Evolutionary conservation across 495 filamentous ascomycete species (phyloP), one percentile per base, ranked within the genome.

Genomic region (Aspergillus ostianus): DNA sequence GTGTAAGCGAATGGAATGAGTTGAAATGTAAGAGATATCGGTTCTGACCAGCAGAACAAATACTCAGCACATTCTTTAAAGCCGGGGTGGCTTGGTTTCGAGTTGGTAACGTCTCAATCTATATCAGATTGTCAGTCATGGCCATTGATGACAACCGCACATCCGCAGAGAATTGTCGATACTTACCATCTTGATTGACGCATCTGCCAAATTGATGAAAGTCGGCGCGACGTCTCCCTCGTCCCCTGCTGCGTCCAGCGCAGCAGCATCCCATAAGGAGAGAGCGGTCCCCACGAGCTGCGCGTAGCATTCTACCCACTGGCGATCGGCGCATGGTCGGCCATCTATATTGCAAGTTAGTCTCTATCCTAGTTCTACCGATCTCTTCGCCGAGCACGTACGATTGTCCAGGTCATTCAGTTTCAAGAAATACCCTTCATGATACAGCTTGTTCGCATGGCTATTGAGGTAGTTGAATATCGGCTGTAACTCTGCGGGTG

Each of bases 381-480:
- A 12, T n/a, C n/a, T 15, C 27, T n/a, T 13, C 9, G 17, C 20
- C 21, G 52, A 18, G 17, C 21, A 82, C 90, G 55, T 82, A 97
- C 93, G 84, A 46, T 84, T 86, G 72, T 97, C 94, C 59, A 96
- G 81, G 69, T 98, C 94, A 73, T 95, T 93, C 47, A 98, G 73
- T 71, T 98, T 98, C 65, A 98, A 70, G 60, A 98, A 98, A 69
- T 98, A 98, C 15, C 94, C 94, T 75, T 98, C 94, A 49, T 97
- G 91, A 70, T 97, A 98, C 51, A 98, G 77, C 76, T 98, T 98
- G 72, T 97, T 97, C 12, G 84, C 85, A 73, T 98, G 95, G 72
- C 89, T 96, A 74, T 97, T 98, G 52, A 98, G 83, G 67, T 90
- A 93, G 54, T 84, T 89, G 73, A 98, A 98, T 64, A 98, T 94